Percentiles rank a stretch among this genome's conserved stretches.
Evolutionary conservation across 202 grass and related monocot species (phyloP).

Genomic region (Elaeis oleifera): DNA sequence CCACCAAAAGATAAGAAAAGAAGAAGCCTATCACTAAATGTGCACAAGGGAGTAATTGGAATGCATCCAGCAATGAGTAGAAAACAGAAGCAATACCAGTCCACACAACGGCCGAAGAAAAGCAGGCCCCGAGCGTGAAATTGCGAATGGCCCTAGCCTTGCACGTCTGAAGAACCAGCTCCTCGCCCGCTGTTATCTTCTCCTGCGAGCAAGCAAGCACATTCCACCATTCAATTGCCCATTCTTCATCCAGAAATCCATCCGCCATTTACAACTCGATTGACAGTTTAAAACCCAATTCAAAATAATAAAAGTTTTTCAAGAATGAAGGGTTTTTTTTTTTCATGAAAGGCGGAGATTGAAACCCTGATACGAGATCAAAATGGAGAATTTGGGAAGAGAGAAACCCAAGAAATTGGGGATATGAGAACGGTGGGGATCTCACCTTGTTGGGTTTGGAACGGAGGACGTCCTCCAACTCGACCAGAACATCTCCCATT

Average conservation of each 20-base stretch:
- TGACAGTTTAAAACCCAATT: background rate
- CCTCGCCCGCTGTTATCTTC: conserved; percentile 21
- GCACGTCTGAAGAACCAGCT: conserved; percentile 3
- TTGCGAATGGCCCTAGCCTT: background rate
- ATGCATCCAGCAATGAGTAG: no score
- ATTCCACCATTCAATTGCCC: background rate
- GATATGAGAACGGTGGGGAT: background rate
- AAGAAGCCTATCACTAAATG: no score
- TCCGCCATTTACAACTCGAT: background rate
- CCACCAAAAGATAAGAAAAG: no score
- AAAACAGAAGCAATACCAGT: conserved; percentile 5
- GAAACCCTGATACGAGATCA: no score
- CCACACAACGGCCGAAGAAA: conserved; percentile 19
- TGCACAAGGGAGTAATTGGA: no score
- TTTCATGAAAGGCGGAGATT: no score
- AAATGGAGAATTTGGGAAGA: no score
- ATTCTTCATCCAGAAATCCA: background rate
- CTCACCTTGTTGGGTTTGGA: conserved; percentile 22
- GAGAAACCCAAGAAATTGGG: background rate
- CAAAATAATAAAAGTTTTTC: no score
- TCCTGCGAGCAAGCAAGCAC: background rate
- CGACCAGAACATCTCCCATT: background rate
- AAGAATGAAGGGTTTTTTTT: no score
- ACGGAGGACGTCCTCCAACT: conserved; percentile 5
- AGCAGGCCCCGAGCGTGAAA: conserved; percentile 13